Percentiles rank a stretch among this genome's conserved stretches.
phyloP scores from a whole-genome alignment of 768 basidiomycete genomes.

The Kondoa malvinella region DNA sequence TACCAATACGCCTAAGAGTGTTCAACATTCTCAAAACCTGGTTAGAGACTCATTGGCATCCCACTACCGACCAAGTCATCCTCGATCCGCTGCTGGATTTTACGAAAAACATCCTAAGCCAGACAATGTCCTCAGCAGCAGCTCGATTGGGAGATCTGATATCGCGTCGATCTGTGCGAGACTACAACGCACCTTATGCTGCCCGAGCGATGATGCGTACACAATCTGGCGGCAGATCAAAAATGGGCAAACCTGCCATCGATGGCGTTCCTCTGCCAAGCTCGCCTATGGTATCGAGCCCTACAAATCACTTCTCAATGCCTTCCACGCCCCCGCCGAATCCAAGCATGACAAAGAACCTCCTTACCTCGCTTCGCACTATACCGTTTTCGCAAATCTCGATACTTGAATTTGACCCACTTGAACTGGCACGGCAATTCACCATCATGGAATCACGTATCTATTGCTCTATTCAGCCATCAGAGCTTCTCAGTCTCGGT shows the following conservation, averaged over 20 bases:
- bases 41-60: slow-evolving; percentile 79
- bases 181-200: background rate
- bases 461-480: slow-evolving; percentile 68
- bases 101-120: slow-evolving; percentile 26
- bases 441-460: slow-evolving; percentile 82
- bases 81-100: slow-evolving; percentile 32
- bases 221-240: slow-evolving; percentile 24
- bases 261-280: slow-evolving; percentile 11
- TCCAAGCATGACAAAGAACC: slow-evolving; percentile 64
- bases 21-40: slow-evolving; percentile 86
- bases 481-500: slow-evolving; percentile 58
- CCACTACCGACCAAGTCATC: slow-evolving; percentile 52
- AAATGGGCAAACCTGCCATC: slow-evolving; percentile 20
- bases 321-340: slow-evolving; percentile 39
- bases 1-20: slow-evolving; percentile 76
- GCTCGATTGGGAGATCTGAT: slow-evolving; percentile 31
- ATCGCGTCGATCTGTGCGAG: slow-evolving; percentile 22
- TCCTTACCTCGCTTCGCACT: slow-evolving; percentile 51
- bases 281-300: background rate
- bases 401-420: slow-evolving; percentile 77
- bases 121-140: slow-evolving; percentile 31
- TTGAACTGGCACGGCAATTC: slow-evolving; percentile 82
- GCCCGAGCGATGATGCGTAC: slow-evolving; percentile 12
- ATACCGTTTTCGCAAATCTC: slow-evolving; percentile 40
- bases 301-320: background rate